phyloP scores from a whole-genome alignment of 306 rosid species.

The Pyrus pyrifolia region DNA sequence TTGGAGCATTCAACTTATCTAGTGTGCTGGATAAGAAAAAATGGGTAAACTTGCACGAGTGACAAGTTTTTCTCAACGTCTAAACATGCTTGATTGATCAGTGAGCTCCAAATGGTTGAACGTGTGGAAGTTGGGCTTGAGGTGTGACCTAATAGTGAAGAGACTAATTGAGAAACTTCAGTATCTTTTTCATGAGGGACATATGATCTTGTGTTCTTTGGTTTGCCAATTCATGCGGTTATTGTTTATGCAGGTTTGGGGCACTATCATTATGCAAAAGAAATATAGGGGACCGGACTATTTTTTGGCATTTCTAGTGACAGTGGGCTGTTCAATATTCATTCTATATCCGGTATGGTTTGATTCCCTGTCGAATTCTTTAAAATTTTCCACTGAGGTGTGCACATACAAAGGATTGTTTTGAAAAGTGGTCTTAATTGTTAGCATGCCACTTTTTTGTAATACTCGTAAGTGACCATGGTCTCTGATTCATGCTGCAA shows the following conservation, averaged over 20 bases:
- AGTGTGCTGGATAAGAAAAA: not conserved
- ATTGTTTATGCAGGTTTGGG: conserved; percentile 69
- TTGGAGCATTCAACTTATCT: not conserved
- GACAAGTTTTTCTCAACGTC: not conserved
- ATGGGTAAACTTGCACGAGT: not conserved
- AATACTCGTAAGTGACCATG: not conserved
- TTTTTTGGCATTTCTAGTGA: conserved; percentile 64
- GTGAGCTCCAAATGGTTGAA: not conserved
- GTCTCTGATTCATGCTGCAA: not conserved
- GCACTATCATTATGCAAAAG: conserved; percentile 88
- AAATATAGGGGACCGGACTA: conserved; percentile 70
- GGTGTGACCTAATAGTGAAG: not conserved
- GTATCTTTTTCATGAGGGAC: not conserved
- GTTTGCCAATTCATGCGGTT: conserved; percentile 12
- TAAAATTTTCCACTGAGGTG: not conserved
- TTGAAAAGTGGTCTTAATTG: not conserved
- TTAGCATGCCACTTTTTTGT: not conserved
- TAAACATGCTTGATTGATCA: not conserved
- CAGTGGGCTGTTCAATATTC: conserved; percentile 84
- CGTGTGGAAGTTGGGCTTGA: not conserved
- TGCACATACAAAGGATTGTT: not conserved
- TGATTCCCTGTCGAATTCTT: not conserved
- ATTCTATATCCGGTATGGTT: conserved; percentile 71
- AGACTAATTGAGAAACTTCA: not conserved
- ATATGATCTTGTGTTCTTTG: not conserved